Percentiles rank a stretch among this genome's conserved stretches.
Evolutionary conservation across 176 grass and related monocot genomes (phyloP).

Genomic region (Cymbopogon citratus): DNA sequence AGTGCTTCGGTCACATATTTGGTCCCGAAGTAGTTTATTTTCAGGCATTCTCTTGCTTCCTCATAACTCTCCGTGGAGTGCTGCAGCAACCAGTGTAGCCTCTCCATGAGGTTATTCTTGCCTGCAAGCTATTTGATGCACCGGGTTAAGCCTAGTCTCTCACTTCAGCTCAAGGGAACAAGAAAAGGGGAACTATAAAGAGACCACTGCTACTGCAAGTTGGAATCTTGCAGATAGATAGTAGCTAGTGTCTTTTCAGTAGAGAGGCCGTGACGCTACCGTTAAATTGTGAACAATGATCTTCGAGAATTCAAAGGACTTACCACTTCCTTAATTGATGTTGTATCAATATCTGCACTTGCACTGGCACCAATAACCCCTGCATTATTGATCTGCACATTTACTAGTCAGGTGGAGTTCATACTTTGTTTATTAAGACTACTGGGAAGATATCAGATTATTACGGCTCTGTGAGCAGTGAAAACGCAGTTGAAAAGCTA

Average conservation of each 20-base stretch:
- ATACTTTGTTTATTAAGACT: too few species aligned
- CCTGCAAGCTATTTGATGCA: constrained; percentile 3
- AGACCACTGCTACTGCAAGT: neutral
- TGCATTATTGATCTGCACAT: constrained; percentile 43
- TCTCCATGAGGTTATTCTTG: neutral
- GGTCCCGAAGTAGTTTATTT: constrained; percentile 57
- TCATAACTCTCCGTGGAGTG: constrained; percentile 38
- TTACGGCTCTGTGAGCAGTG: too few species aligned
- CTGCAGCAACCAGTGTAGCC: constrained; percentile 30
- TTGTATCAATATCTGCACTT: constrained; percentile 11
- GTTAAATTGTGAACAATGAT: neutral
- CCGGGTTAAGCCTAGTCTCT: neutral
- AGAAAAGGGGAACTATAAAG: neutral
- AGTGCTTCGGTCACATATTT: constrained; percentile 53
- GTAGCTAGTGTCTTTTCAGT: neutral
- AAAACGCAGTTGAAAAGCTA: too few species aligned
- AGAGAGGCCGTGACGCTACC: neutral
- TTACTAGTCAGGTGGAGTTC: neutral
- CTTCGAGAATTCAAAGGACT: neutral
- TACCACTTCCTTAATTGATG: constrained; percentile 23
- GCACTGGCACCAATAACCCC: constrained; percentile 27
- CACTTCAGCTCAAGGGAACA: neutral
- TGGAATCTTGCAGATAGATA: neutral
- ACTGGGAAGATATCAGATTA: neutral
- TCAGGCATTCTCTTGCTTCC: constrained; percentile 53